Evolutionary conservation across 257 asterid species (phyloP).

Genomic region (Gynochthodes officinalis): DNA sequence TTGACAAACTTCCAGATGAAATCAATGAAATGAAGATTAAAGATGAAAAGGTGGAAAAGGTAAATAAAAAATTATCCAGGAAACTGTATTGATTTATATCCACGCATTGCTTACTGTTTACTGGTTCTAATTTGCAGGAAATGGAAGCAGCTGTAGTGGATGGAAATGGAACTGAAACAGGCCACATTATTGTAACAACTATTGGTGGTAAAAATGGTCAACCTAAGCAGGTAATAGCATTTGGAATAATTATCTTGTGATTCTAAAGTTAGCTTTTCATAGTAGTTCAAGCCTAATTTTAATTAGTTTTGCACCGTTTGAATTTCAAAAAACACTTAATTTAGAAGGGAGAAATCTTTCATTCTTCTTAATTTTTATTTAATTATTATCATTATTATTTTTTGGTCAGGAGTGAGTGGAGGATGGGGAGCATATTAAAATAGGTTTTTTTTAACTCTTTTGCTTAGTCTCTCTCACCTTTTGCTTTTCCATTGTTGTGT

Average conservation of each 20-base stretch:
- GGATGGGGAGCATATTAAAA: too few species aligned
- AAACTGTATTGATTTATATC: not conserved
- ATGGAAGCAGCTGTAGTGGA: conserved; percentile 85
- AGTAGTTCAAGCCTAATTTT: not conserved
- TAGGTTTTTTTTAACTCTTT: not conserved
- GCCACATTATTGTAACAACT: conserved; percentile 90
- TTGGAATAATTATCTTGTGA: not conserved
- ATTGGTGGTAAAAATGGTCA: conserved; percentile 92
- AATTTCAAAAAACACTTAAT: not conserved
- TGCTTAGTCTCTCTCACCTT: not conserved
- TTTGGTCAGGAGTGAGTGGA: not conserved
- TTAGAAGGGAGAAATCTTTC: too few species aligned
- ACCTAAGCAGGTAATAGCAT: conserved; percentile 70
- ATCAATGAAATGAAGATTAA: conserved; percentile 74
- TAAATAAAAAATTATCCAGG: conserved; percentile 9
- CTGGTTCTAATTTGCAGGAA: conserved; percentile 44
- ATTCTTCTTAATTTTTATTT: too few species aligned
- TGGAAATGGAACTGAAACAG: conserved; percentile 93
- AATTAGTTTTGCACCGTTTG: not conserved
- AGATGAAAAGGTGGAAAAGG: conserved; percentile 85
- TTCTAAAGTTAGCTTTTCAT: not conserved
- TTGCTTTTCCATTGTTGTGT: conserved; percentile 1
- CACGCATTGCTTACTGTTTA: not conserved
- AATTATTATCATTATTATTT: too few species aligned
- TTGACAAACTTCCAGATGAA: conserved; percentile 69